Percentiles rank a stretch among this genome's conserved stretches.
Evolutionary conservation across 306 rosid species (phyloP).

Genomic region (Crotalaria pallida): DNA sequence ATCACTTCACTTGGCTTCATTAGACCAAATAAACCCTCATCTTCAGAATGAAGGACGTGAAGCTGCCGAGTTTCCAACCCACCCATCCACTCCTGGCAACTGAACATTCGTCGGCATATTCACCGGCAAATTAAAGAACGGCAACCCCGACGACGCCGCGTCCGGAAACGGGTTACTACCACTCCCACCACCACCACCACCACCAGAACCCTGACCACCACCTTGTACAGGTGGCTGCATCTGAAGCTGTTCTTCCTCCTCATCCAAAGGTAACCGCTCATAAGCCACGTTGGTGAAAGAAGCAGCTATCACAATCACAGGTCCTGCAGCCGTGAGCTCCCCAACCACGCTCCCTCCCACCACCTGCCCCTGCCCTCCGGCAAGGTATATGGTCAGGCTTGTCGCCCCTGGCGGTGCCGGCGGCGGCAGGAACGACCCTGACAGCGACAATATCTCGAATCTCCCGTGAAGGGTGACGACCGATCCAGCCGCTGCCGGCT

Average conservation of each 20-base stretch:
- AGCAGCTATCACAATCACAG: slow-evolving; percentile 74
- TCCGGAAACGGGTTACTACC: slow-evolving; percentile 42
- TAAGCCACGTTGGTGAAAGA: slow-evolving; percentile 89
- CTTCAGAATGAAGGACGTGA: slow-evolving; percentile 37
- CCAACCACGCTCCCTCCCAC: slow-evolving; percentile 90
- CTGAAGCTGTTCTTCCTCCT: slow-evolving; percentile 53
- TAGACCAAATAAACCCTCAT: neutral
- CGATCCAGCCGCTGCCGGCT: slow-evolving; percentile 62
- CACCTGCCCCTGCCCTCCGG: slow-evolving; percentile 86
- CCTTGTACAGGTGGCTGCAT: slow-evolving; percentile 23
- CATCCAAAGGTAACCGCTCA: slow-evolving; percentile 75
- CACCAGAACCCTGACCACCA: slow-evolving; percentile 10
- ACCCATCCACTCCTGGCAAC: slow-evolving; percentile 55
- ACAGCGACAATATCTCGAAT: slow-evolving; percentile 77
- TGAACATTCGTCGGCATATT: slow-evolving; percentile 72
- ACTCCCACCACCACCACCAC: slow-evolving; percentile 25
- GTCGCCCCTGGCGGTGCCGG: slow-evolving; percentile 96
- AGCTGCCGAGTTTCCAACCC: slow-evolving; percentile 38
- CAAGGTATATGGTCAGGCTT: slow-evolving; percentile 59
- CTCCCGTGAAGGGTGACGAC: slow-evolving; percentile 75
- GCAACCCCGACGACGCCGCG: slow-evolving; percentile 65
- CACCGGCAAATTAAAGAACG: slow-evolving; percentile 72
- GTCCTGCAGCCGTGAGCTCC: slow-evolving; percentile 76
- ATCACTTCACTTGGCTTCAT: neutral
- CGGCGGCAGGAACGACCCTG: slow-evolving; percentile 83